These are phyloP conservation scores for Boeremia lycopersici DNA, from an alignment of 2,329 filamentous ascomycete genomes.

Conservation along the genomic window DNA sequence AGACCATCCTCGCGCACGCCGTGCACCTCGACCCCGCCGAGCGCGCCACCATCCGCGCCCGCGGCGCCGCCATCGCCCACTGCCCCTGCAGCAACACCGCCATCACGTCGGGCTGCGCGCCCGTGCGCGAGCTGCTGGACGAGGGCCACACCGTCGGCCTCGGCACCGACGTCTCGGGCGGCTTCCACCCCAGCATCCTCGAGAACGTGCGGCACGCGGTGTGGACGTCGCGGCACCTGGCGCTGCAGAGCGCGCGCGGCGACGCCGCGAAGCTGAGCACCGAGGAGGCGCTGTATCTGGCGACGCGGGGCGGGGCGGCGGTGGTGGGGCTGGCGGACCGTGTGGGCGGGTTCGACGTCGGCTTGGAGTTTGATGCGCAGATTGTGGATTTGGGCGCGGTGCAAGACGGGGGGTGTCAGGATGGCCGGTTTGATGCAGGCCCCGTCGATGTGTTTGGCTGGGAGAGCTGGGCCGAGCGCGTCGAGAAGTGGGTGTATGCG, in stretches of 20 bases:
- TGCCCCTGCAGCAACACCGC: constrained; percentile 88
- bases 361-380: constrained; percentile 91
- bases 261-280: constrained; percentile 72
- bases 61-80: constrained; percentile 74
- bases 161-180: constrained; percentile 89
- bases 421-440: constrained; percentile 57
- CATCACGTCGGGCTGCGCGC: constrained; percentile 78
- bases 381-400: constrained; percentile 68
- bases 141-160: constrained; percentile 79
- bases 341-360: constrained; percentile 82
- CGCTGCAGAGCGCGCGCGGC: constrained; percentile 54
- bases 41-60: constrained; percentile 64
- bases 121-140: constrained; percentile 75
- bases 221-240: constrained; percentile 75
- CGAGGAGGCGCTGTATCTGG: constrained; percentile 85
- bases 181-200: constrained; percentile 80
- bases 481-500: constrained; percentile 94
- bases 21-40: constrained; percentile 76
- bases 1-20: constrained; percentile 85
- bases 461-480: constrained; percentile 83
- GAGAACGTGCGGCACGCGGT: constrained; percentile 82
- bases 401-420: constrained; percentile 31
- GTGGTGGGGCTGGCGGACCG: constrained; percentile 75
- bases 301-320: constrained; percentile 82
- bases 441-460: constrained; percentile 89